Percentiles rank a stretch among this genome's conserved stretches.
phyloP scores from a whole-genome alignment of 768 basidiomycete species.

The Boletus sp. region DNA sequence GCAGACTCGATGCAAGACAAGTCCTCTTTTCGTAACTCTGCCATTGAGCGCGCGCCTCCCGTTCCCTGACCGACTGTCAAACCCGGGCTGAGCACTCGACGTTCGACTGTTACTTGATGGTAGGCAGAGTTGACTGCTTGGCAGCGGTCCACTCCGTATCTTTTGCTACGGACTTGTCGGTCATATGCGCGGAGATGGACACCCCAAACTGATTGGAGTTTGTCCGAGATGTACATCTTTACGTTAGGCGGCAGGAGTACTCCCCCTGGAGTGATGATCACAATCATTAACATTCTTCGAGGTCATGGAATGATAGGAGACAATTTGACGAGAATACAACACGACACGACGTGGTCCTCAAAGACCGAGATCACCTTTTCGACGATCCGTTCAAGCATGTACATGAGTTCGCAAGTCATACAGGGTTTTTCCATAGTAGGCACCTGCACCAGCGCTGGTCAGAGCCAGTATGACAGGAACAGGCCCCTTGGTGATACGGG shows the following conservation, averaged over 20 bases:
- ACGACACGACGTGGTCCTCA: neutral
- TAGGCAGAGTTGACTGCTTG: constrained; percentile 1
- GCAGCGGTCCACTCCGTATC: neutral
- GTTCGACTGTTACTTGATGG: neutral
- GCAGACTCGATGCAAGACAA: constrained; percentile 88
- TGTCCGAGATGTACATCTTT: constrained; percentile 15
- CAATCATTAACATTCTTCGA: constrained; percentile 4
- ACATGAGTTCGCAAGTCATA: constrained; percentile 35
- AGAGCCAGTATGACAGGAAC: constrained; percentile 63
- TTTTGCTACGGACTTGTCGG: constrained; percentile 3
- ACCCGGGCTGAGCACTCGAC: neutral
- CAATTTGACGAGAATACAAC: constrained; percentile 12
- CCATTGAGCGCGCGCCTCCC: constrained; percentile 44
- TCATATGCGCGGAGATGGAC: neutral
- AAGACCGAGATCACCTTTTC: neutral
- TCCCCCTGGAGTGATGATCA: neutral
- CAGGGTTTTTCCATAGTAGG: constrained; percentile 67
- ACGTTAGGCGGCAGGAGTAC: neutral
- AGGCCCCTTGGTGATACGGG: constrained; percentile 71
- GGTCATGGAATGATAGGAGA: neutral
- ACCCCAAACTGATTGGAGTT: constrained; percentile 2
- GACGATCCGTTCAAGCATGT: constrained; percentile 7
- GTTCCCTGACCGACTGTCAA: constrained; percentile 11
- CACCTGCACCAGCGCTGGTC: constrained; percentile 57
- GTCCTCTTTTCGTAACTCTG: constrained; percentile 76